Evolutionary conservation across 306 rosid genomes (phyloP).

Genomic region (Clitoria ternatea): DNA sequence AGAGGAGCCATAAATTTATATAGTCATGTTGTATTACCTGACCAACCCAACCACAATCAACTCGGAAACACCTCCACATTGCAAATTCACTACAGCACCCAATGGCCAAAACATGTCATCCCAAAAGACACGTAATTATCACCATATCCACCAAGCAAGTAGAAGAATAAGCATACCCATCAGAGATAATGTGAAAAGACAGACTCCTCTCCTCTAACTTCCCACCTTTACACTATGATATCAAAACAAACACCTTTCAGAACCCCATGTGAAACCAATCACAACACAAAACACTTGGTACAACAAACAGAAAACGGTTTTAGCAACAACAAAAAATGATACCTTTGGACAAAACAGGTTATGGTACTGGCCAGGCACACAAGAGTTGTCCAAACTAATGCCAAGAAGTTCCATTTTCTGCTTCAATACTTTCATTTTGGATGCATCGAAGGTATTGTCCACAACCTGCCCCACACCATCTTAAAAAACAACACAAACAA

Average conservation of each 20-base stretch:
- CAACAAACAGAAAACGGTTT: background rate
- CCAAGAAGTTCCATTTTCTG: conserved; percentile 69
- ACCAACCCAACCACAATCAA: conserved; percentile 73
- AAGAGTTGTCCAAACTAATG: conserved; percentile 44
- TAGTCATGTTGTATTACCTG: conserved; percentile 46
- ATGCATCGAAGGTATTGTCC: conserved; percentile 22
- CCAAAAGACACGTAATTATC: background rate
- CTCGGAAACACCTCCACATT: conserved; percentile 90
- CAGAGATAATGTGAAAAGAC: conserved; percentile 68
- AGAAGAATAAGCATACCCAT: conserved; percentile 49
- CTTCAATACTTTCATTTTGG: conserved; percentile 47
- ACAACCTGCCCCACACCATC: conserved; percentile 31
- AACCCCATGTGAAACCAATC: background rate
- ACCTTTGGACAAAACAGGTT: conserved; percentile 81
- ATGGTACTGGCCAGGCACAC: conserved; percentile 59
- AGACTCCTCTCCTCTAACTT: conserved; percentile 70
- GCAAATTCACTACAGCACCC: conserved; percentile 58
- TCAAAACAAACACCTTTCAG: conserved; percentile 15
- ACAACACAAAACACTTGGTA: background rate
- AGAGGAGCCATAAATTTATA: conserved; percentile 13
- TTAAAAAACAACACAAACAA: conserved; percentile 26
- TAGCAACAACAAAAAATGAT: background rate
- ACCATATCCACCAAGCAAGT: background rate
- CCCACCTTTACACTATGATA: conserved; percentile 80
- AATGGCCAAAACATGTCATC: conserved; percentile 21